These are phyloP conservation scores for Xerocomellus dryophilus DNA, from an alignment of 768 basidiomycete species.

Conservation along the genomic window DNA sequence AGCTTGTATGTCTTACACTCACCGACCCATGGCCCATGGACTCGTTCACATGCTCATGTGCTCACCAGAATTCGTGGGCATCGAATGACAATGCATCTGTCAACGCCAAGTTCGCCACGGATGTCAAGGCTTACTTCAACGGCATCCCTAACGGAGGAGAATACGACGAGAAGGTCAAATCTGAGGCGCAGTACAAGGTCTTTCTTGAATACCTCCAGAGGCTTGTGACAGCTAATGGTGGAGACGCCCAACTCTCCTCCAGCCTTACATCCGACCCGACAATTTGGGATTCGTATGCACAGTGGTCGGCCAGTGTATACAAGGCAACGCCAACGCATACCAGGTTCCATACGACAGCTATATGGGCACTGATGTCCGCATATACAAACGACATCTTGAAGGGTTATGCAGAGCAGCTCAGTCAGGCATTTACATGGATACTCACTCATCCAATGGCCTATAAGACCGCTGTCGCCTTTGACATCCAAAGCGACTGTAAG, in stretches of 20 bases:
- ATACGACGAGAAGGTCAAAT: conserved; percentile 1
- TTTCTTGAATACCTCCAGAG: conserved; percentile 7
- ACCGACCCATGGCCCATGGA: neutral
- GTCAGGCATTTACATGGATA: conserved; percentile 2
- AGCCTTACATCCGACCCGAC: neutral
- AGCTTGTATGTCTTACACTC: neutral
- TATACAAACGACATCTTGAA: neutral
- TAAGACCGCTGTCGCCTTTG: neutral
- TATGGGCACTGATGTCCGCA: conserved; percentile 4
- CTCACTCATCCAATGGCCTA: neutral
- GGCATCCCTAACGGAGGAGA: conserved; percentile 2
- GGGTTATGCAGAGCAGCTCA: neutral
- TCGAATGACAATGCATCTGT: neutral
- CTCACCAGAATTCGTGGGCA: conserved; percentile 1
- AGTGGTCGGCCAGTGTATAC: neutral
- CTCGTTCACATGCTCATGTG: neutral
- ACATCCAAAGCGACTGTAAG: conserved; percentile 9
- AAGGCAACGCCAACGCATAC: neutral
- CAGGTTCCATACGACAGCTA: neutral
- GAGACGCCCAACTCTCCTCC: neutral
- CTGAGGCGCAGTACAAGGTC: conserved; percentile 1
- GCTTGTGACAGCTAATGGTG: neutral
- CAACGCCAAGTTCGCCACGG: neutral
- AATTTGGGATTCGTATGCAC: neutral
- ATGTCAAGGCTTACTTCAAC: conserved; percentile 3